phyloP scores from a whole-genome alignment of 148 eudicot genomes.

The Rheum nobile region DNA sequence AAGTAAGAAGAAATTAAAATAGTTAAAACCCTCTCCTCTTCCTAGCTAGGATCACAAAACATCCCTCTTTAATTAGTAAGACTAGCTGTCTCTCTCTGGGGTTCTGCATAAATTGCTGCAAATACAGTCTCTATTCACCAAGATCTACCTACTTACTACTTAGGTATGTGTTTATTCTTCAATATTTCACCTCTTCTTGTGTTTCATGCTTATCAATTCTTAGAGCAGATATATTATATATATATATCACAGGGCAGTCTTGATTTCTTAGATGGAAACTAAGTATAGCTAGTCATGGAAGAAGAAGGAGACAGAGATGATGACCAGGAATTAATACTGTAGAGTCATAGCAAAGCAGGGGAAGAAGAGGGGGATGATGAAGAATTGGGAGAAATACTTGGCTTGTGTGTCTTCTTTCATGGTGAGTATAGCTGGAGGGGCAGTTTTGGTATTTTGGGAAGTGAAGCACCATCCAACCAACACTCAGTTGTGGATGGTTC shows the following conservation, averaged over 20 bases:
- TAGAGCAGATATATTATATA: no score
- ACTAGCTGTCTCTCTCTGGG: no score
- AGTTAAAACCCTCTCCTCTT: neutral
- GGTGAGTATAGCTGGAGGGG: slow-evolving; percentile 40
- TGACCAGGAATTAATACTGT: neutral
- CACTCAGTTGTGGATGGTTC: slow-evolving; percentile 60
- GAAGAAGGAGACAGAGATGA: neutral
- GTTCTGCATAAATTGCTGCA: no score
- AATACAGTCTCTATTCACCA: no score
- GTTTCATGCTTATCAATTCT: neutral
- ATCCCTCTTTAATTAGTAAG: no score
- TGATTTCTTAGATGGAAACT: no score
- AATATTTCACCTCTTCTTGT: neutral
- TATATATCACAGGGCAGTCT: no score
- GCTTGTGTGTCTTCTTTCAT: slow-evolving; percentile 17
- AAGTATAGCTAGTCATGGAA: neutral
- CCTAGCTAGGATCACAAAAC: neutral
- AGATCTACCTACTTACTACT: no score
- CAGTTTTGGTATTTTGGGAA: slow-evolving; percentile 41
- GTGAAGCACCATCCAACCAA: slow-evolving; percentile 31
- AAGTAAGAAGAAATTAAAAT: neutral
- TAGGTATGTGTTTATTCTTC: neutral
- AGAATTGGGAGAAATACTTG: slow-evolving; percentile 14
- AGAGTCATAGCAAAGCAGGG: neutral
- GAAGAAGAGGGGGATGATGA: neutral